Base-by-base conservation (phyloP, 805 yeast genomes). In the Scheffersomyces coipomensis region DNA sequence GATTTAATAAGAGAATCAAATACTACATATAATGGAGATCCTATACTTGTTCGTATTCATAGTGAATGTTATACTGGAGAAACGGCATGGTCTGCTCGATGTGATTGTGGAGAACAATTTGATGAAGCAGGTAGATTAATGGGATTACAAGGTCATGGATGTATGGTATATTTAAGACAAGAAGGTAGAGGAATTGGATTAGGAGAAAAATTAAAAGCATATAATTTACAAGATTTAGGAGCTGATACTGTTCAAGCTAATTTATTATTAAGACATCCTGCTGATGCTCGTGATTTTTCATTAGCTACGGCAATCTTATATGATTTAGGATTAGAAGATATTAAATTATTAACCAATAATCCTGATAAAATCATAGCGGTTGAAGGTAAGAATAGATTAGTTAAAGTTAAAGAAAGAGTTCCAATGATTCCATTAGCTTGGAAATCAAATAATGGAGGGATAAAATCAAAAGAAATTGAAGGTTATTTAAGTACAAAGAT, bases 91-190 rank as follows among this genome's bases (percentile, higher is more conserved):
- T 81, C 91, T 42, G 98, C 99, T 1, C 76, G 99, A 39, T 93
- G 99, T 63, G 99, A 93, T 64, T 93, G 99, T 66, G 99, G 99
- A 16, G 99, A 93, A 64, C 99, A 93, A 68, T 87, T 93, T 53
- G 97, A 93, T 62, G 97, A 95, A 63, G 98, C 98, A 2, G 99
- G 97, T 7, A 75, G 95, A 46, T 62, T 88, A 31, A 93, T 93
- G 91, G 96, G 96, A 5, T 68, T 75, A 41, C 75, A 73, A 35
- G 96, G 96, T 13, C 85, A 81, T 48, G 99, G 99, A 17, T 90
- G 96, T 51, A 89, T 93, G 36, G 98, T 93, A 2, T 93, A 93
- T 59, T 69, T 93, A 47, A 79, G 99, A 55, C 99, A 93, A 64
- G 99, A 93, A 63, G 99, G 99, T 38, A 81, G 99, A 43, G 99